A percentile compares a stretch with the other conserved stretches of the same genome.
phyloP scores from a whole-genome alignment of 2,329 filamentous ascomycete species.

The Botrytis deweyae region DNA sequence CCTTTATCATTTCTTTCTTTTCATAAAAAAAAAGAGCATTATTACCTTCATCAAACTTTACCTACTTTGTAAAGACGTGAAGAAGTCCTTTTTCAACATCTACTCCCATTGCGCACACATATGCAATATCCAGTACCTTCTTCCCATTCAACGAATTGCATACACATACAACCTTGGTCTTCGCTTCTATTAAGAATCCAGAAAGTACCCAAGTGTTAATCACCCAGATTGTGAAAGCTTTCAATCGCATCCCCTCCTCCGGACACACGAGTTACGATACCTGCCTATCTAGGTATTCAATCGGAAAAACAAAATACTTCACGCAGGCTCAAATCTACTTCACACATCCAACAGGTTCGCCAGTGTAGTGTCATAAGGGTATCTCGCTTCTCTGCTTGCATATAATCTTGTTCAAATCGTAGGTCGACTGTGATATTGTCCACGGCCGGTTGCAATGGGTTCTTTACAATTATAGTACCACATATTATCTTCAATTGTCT shows the following conservation, averaged over 20 bases:
- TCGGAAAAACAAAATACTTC: neutral
- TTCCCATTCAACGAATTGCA: neutral
- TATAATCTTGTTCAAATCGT: neutral
- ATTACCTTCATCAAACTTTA: neutral
- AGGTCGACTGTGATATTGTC: neutral
- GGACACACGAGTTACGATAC: neutral
- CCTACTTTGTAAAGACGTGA: neutral
- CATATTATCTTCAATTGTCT: neutral
- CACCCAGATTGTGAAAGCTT: neutral
- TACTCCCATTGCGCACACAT: neutral
- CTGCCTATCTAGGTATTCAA: neutral
- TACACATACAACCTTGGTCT: neutral
- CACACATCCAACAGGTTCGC: neutral
- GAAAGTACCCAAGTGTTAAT: neutral
- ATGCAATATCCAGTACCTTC: neutral
- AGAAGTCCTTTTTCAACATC: neutral
- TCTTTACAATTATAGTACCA: neutral
- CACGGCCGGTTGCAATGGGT: slow-evolving; percentile 10
- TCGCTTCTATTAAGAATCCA: neutral
- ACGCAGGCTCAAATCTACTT: neutral
- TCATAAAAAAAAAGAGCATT: neutral
- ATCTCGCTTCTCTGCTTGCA: neutral
- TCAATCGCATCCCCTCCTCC: neutral
- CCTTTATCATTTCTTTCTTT: neutral
- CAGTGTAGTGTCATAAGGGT: neutral